These are phyloP conservation scores for Cyberlindnera subsufficiens DNA, from an alignment of 805 yeast genomes.

Conservation along the genomic window DNA sequence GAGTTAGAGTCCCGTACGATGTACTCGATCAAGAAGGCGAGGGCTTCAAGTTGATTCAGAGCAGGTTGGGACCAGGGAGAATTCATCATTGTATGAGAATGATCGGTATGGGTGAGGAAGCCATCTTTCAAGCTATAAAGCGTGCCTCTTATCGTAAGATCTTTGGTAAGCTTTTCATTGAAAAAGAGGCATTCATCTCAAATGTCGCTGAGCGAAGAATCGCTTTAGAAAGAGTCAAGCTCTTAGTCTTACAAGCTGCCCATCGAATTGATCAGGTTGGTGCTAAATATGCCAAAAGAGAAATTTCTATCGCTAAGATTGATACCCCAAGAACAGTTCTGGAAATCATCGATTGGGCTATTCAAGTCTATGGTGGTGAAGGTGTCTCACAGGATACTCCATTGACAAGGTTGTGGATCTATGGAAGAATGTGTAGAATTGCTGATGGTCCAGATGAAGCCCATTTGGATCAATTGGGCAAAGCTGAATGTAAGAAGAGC, in stretches of 20 bases:
- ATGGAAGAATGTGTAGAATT: conserved; percentile 49
- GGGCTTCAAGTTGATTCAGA: conserved; percentile 60
- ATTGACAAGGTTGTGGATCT: conserved; percentile 47
- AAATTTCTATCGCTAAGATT: conserved; percentile 59
- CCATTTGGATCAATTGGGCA: conserved; percentile 51
- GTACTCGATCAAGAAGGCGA: conserved; percentile 43
- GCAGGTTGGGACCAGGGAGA: conserved; percentile 64
- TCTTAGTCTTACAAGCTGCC: conserved; percentile 56
- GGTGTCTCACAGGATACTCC: conserved; percentile 59
- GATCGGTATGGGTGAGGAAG: conserved; percentile 55
- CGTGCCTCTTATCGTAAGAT: conserved; percentile 49
- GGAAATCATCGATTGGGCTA: conserved; percentile 52
- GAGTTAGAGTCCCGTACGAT: conserved; percentile 40
- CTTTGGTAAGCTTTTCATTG: conserved; percentile 43
- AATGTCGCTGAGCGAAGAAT: conserved; percentile 48
- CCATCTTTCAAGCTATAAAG: conserved; percentile 39
- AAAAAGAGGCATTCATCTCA: conserved; percentile 44
- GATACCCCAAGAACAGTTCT: conserved; percentile 52
- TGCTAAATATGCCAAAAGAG: conserved; percentile 48
- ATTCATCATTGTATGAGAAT: conserved; percentile 66
- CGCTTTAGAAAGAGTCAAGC: conserved; percentile 46
- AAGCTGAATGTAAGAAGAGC: conserved; percentile 36
- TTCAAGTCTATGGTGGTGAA: conserved; percentile 61
- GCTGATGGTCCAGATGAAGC: conserved; percentile 73
- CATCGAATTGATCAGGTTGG: conserved; percentile 47